phyloP scores from a whole-genome alignment of 192 early-diverging fungal genomes.

The Coemansia sp. region DNA sequence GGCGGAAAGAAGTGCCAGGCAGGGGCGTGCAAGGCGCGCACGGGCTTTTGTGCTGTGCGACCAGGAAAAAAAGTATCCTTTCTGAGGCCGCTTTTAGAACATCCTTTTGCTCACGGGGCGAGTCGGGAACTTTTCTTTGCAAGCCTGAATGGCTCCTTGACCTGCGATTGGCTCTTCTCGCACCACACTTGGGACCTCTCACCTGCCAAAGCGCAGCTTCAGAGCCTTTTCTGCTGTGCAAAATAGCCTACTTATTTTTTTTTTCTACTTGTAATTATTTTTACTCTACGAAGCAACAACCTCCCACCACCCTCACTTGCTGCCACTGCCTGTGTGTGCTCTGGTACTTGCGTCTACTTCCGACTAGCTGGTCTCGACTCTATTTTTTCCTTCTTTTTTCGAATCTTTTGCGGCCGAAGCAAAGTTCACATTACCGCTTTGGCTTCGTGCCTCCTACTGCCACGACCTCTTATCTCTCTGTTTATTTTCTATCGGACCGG shows the following conservation, averaged over 20 bases:
- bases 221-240: background rate
- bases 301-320: background rate
- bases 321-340: background rate
- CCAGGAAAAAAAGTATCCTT: too few species aligned
- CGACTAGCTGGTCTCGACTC: background rate
- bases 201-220: too few species aligned
- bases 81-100: background rate
- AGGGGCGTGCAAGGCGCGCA: too few species aligned
- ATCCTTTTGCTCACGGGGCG: background rate
- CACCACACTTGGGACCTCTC: background rate
- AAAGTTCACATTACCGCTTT: too few species aligned
- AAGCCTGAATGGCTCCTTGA: background rate
- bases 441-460: too few species aligned
- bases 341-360: background rate
- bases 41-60: too few species aligned
- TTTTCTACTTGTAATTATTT: slow-evolving; percentile 1
- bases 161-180: slow-evolving; percentile 6
- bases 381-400: too few species aligned
- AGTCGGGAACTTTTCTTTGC: too few species aligned
- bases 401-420: too few species aligned
- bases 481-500: too few species aligned
- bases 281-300: background rate
- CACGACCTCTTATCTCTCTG: background rate
- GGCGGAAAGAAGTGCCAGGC: too few species aligned
- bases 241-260: background rate